phyloP scores from a whole-genome alignment of 106 monocot genomes.

The Platanthera zijinensis region DNA sequence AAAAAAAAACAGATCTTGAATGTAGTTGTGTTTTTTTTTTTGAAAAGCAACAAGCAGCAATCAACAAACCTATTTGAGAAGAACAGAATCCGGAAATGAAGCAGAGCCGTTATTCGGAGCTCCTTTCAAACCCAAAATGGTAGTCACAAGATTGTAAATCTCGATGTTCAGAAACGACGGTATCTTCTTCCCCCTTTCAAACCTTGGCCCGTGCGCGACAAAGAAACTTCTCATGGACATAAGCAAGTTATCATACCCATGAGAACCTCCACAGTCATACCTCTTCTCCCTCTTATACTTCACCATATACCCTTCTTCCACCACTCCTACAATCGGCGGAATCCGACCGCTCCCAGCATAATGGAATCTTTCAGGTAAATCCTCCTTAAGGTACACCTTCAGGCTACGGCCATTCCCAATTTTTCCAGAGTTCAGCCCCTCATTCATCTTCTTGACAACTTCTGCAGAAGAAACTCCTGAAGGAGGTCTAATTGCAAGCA shows the following conservation, averaged over 20 bases:
- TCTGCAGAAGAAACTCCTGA: slow-evolving; percentile 18
- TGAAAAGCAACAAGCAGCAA: not conserved
- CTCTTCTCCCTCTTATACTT: slow-evolving; percentile 1
- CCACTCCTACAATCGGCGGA: not conserved
- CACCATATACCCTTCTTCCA: slow-evolving; percentile 15
- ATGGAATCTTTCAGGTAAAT: slow-evolving; percentile 10
- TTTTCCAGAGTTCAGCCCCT: slow-evolving; percentile 49
- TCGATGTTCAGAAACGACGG: slow-evolving; percentile 6
- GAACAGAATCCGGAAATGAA: slow-evolving; percentile 4
- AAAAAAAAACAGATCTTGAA: too few relatives aligned
- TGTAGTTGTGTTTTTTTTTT: too few relatives aligned
- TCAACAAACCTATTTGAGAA: not conserved
- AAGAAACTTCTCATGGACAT: slow-evolving; percentile 9
- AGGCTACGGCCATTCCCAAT: slow-evolving; percentile 46
- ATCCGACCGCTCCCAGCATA: slow-evolving; percentile 9
- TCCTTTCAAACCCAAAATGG: slow-evolving; percentile 1
- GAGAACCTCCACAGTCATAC: slow-evolving; percentile 35
- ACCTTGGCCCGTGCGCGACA: slow-evolving; percentile 12
- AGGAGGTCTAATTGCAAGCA: slow-evolving; percentile 49
- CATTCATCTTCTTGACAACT: slow-evolving; percentile 57
- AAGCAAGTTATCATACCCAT: slow-evolving; percentile 20
- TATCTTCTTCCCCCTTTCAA: slow-evolving; percentile 7
- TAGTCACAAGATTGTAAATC: slow-evolving; percentile 9
- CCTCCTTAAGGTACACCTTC: slow-evolving; percentile 36
- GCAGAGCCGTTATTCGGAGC: slow-evolving; percentile 14